These are phyloP conservation scores for Pichia kluyveri DNA, from an alignment of 805 yeast species.

Conservation along the genomic window DNA sequence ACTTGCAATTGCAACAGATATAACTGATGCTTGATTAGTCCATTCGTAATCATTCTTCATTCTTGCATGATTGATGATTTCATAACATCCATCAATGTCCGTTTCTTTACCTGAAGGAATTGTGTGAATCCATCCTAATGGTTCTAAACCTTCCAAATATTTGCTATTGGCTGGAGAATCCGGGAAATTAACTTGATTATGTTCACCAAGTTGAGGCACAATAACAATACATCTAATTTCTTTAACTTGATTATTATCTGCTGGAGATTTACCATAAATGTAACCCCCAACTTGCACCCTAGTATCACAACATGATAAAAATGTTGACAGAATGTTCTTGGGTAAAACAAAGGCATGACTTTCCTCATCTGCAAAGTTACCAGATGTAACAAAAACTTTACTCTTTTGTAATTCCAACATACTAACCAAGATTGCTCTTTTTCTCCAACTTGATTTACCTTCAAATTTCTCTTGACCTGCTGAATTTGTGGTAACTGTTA, in stretches of 20 bases:
- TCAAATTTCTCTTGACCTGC: conserved; percentile 80
- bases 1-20: conserved; percentile 66
- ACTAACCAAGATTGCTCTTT: conserved; percentile 71
- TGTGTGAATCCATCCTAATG: conserved; percentile 94
- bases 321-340: conserved; percentile 64
- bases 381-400: conserved; percentile 63
- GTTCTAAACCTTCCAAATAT: conserved; percentile 50
- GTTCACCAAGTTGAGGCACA: conserved; percentile 82
- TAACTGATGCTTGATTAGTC: conserved; percentile 40
- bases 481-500: conserved; percentile 83
- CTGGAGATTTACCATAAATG: conserved; percentile 72
- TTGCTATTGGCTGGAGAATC: conserved; percentile 31
- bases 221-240: conserved; percentile 69
- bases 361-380: conserved; percentile 44
- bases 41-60: conserved; percentile 29
- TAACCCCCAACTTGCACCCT: conserved; percentile 77
- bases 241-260: conserved; percentile 61
- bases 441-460: conserved; percentile 87
- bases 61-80: conserved; percentile 52
- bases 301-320: conserved; percentile 73
- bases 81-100: conserved; percentile 57
- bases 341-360: conserved; percentile 72
- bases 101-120: conserved; percentile 49
- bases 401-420: conserved; percentile 66
- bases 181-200: conserved; percentile 57